phyloP scores from a whole-genome alignment of 148 eudicot genomes.

The Vaccinium darrowii region DNA sequence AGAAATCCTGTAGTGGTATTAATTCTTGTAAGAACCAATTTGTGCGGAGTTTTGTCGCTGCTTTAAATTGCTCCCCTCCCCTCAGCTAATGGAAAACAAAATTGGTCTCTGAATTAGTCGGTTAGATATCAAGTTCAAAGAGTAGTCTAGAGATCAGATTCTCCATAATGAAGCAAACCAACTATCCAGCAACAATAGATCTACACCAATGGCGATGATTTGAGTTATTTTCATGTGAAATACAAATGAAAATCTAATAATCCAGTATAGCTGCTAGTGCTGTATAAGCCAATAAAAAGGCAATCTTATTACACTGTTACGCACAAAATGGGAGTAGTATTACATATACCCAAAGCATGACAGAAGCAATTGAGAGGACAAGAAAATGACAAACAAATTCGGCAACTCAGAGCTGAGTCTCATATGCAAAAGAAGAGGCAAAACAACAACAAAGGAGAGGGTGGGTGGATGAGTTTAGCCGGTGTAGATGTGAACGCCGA shows the following conservation, averaged over 20 bases:
- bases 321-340: background rate
- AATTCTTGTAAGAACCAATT: no score
- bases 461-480: conserved; percentile 16
- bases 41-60: no score
- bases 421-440: background rate
- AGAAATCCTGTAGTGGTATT: no score
- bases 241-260: background rate
- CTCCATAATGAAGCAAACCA: background rate
- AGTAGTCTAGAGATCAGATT: no score
- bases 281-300: background rate
- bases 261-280: no score
- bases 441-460: background rate
- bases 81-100: no score
- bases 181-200: background rate
- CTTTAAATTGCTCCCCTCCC: no score
- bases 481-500: conserved; percentile 50
- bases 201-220: background rate
- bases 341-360: background rate
- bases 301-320: background rate
- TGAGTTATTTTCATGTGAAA: background rate
- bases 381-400: background rate
- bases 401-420: background rate
- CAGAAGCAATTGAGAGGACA: background rate
- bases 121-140: no score
- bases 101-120: no score